phyloP scores from a whole-genome alignment of 495 filamentous ascomycete genomes.

The Podospora anserina region DNA sequence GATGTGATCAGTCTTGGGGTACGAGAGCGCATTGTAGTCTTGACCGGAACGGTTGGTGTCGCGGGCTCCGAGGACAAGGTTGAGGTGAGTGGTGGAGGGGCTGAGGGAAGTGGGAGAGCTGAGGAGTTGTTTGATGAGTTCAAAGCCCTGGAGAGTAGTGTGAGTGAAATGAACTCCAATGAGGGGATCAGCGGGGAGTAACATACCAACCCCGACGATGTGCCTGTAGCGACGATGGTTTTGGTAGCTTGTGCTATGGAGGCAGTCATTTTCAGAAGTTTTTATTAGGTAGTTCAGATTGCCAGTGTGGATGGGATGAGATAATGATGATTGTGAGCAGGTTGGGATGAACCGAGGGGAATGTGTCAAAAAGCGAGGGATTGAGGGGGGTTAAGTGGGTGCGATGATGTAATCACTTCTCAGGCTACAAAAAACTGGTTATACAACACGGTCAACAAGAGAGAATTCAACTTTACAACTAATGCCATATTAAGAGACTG shows the following conservation, averaged over 20 bases:
- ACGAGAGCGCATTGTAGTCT: conserved; percentile 36
- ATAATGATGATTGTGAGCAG: not conserved
- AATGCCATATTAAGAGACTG: not conserved
- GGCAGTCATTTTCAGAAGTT: not conserved
- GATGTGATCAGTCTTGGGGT: conserved; percentile 34
- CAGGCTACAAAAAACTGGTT: not conserved
- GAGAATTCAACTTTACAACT: not conserved
- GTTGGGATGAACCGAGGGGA: not conserved
- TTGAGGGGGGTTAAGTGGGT: not conserved
- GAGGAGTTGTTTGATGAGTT: conserved; percentile 44
- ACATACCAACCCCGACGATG: conserved; percentile 43
- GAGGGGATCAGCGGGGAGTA: not conserved
- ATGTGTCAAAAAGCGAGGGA: not conserved
- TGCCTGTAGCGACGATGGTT: conserved; percentile 45
- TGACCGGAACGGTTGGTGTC: conserved; percentile 34
- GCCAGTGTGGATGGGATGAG: not conserved
- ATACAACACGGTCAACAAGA: not conserved
- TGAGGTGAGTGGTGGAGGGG: conserved; percentile 28
- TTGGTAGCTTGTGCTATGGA: conserved; percentile 38
- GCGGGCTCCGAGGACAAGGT: conserved; percentile 46
- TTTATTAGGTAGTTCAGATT: not conserved
- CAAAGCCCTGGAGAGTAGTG: conserved; percentile 39
- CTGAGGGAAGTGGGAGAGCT: conserved; percentile 25
- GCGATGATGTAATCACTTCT: not conserved
- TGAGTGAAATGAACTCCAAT: conserved; percentile 6